Evolutionary conservation across 2,329 filamentous ascomycete species (phyloP), one percentile per base, ranked within the genome.

Genomic region (Cladophialophora chaetospira): DNA sequence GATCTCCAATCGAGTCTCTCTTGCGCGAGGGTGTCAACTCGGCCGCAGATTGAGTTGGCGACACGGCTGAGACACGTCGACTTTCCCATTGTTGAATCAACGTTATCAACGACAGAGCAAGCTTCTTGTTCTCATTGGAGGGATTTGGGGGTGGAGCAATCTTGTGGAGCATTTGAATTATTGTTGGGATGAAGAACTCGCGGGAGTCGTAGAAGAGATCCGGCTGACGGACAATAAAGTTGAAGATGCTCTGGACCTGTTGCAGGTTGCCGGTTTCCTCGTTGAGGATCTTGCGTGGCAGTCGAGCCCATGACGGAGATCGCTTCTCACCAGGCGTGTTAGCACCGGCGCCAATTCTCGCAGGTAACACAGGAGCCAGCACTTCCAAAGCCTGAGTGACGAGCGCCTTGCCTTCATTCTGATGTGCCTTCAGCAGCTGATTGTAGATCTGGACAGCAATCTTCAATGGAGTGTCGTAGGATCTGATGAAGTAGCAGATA

Each of bases 361-460:
- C 94, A 21, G 91, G 91, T 45, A 99, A 79, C 1, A 97, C 91
- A 2, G 93, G 94, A n/a, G 94, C 92, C 68, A 99, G 87, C 35
- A 99, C 82, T 72, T 99, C 94, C 42, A 99, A 78, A 4, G 93
- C 93, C 70, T 99, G 95, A 38, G 91, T 96, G 13, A 99, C 93
- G 54, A 99, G 77, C 10, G 91, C 86, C 54, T 93, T 86, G 17
- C 93, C 94, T 74, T 99, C 94, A 57, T 95, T 96, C 70, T 97
- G 93, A 69, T 96, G 96, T 1, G 93, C 92, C 72, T 91, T 89
- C 21, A 99, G 77, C 13, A 99, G 80, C 2, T 91, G 91, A 63
- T 94, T 87, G 69, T 99, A 99, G 19, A 99, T 92, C 71, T 97
- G 93, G 17, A 89, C 88, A 3, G 94, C 91, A 54, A 99, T 97